Evolutionary conservation across 768 basidiomycete genomes (phyloP).

Genomic region (Hemileccinum rubropunctum): DNA sequence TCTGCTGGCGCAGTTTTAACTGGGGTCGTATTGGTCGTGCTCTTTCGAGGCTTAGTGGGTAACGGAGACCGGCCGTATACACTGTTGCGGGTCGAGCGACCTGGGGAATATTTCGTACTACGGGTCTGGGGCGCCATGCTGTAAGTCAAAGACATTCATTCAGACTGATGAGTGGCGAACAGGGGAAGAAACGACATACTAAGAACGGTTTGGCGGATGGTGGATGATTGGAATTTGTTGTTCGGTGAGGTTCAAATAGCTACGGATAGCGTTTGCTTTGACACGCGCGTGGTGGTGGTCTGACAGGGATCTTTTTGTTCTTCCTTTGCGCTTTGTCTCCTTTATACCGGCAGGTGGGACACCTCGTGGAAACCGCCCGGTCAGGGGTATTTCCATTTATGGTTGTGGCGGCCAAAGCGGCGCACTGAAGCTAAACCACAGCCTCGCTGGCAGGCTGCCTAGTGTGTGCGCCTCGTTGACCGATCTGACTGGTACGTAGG

Average conservation of each 20-base stretch:
- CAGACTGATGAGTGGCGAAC: neutral
- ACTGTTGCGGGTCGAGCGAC: constrained; percentile 24
- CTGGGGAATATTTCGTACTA: constrained; percentile 16
- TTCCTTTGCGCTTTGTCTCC: constrained; percentile 14
- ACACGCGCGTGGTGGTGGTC: constrained; percentile 1
- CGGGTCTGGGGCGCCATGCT: constrained; percentile 29
- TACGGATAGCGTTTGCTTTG: constrained; percentile 16
- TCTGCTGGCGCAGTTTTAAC: neutral
- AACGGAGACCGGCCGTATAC: constrained; percentile 14
- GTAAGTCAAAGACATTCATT: neutral
- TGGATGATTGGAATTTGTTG: neutral
- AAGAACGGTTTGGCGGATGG: neutral
- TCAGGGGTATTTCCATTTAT: constrained; percentile 27
- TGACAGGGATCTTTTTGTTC: constrained; percentile 13
- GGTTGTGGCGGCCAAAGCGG: constrained; percentile 13
- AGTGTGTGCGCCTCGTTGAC: neutral
- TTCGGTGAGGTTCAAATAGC: constrained; percentile 23
- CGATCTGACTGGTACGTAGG: constrained; percentile 20
- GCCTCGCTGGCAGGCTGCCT: no score
- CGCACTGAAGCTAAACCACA: constrained; percentile 7
- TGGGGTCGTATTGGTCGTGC: neutral
- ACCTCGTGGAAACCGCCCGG: constrained; percentile 11
- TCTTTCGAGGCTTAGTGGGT: constrained; percentile 8
- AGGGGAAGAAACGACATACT: neutral
- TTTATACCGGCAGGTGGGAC: constrained; percentile 16